Evolutionary conservation across 495 filamentous ascomycete species (phyloP).

Genomic region (Hypoxylon trugodes): DNA sequence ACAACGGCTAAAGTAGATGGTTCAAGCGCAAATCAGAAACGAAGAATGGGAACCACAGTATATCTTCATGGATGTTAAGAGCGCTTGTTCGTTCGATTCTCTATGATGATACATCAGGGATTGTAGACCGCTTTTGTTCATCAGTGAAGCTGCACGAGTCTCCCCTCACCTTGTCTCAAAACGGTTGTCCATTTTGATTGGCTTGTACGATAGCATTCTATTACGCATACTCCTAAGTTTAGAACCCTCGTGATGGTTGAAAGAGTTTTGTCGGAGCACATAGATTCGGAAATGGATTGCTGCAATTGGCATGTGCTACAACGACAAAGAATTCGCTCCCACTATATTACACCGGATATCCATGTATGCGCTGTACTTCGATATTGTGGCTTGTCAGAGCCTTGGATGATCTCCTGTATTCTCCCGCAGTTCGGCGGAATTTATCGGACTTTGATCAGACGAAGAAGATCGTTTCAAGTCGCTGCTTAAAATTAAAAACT

Average conservation of each 20-base stretch:
- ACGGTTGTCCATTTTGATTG: background rate
- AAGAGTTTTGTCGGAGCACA: background rate
- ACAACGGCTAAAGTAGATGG: too few species aligned
- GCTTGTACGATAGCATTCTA: background rate
- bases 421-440: conserved; percentile 9
- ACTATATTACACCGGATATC: too few species aligned
- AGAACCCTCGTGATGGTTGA: background rate
- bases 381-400: too few species aligned
- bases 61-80: too few species aligned
- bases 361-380: too few species aligned
- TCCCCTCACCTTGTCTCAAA: background rate
- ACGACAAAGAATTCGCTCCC: too few species aligned
- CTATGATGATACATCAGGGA: background rate
- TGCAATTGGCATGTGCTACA: background rate
- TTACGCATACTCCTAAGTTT: background rate
- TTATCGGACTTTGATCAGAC: conserved; percentile 4
- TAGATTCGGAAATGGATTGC: background rate
- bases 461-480: background rate
- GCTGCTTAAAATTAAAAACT: background rate
- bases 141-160: background rate
- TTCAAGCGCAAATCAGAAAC: conserved; percentile 27
- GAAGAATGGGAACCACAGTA: background rate
- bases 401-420: background rate
- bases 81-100: too few species aligned
- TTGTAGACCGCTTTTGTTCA: background rate